Base-by-base conservation (phyloP, 345 rosid genomes). In the Gossypium rotundifolium region DNA sequence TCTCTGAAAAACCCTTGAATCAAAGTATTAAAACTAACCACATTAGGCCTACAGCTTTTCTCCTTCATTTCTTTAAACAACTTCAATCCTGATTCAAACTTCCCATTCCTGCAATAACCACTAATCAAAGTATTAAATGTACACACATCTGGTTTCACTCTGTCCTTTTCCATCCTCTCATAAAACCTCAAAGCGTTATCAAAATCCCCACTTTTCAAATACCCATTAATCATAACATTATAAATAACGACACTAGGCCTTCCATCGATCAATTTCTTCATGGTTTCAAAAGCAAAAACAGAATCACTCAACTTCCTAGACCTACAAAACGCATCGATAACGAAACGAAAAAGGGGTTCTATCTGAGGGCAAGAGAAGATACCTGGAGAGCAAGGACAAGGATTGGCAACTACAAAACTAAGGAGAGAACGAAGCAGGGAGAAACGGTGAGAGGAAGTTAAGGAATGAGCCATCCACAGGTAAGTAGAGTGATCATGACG, bases 371-470 rank as follows among this genome's bases (percentile, higher is more conserved):
- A 94, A 71, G 93, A 90, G 86, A 94, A 94, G 81, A 92, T 94
- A 72, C 96, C 96, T 58, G 88, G 87, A 14, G 94, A 85, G 45
- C 98, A 94, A 0, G 97, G 97, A 67, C 96, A 94, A 4, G 91
- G 93, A 55, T 83, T 89, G 0, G 97, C 69, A 0, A 87, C 81
- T 25, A 92, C 72, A 74, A 88, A 92, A 40, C 74, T 77, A 58
- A 94, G 93, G 64, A 94, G 87, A 18, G 82, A 80, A 22, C 40
- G 25, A 55, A 94, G 94, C 48, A 83, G 88, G 2, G 77, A 33
- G 67, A 90, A 81, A 1, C 97, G 88, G 82, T 88, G 82, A 20
- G 97, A 84, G 77, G 84, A 75, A 72, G 92, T 85, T 9, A 90
- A 96, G 45, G 90, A 86, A 27, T 85, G 79, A 38, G 86, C 89